phyloP scores from a whole-genome alignment of 805 yeast species.

The Kodamaea neixiangensis region DNA sequence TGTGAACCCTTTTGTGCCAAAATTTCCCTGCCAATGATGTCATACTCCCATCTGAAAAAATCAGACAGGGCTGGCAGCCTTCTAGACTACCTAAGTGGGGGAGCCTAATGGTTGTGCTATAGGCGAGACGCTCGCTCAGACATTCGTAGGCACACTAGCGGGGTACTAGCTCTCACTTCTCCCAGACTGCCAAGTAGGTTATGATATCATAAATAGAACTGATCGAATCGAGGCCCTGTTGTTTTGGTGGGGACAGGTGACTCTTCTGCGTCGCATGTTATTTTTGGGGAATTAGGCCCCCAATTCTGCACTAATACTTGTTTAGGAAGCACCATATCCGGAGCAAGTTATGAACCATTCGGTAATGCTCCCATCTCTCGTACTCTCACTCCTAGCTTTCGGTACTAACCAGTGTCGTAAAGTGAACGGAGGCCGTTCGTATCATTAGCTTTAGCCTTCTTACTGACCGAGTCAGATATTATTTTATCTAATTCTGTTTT shows the following conservation, averaged over 20 bases:
- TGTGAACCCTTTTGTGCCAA: not conserved
- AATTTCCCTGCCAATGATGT: not conserved
- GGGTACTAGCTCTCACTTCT: not conserved
- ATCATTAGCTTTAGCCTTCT: not conserved
- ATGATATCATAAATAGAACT: not conserved
- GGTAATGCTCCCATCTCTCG: not conserved
- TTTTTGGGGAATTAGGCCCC: not conserved
- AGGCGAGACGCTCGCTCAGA: too few relatives aligned
- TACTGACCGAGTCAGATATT: too few relatives aligned
- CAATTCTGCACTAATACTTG: not conserved
- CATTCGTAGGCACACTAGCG: not conserved
- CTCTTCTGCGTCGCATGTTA: not conserved
- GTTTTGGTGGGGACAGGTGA: not conserved
- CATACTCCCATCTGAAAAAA: not conserved
- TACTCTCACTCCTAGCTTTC: not conserved
- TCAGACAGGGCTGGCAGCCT: not conserved
- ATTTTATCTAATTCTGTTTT: too few relatives aligned
- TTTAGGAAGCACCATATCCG: not conserved
- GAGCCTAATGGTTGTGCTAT: too few relatives aligned
- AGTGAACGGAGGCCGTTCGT: not conserved
- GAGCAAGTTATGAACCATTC: not conserved
- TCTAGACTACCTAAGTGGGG: too few relatives aligned
- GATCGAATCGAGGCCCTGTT: not conserved
- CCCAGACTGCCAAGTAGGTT: slow-evolving; percentile 2
- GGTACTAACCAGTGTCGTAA: not conserved